Evolutionary conservation across 192 early-diverging fungal genomes (phyloP), one percentile per base, ranked within the genome.

Genomic region (Linderina pennispora): DNA sequence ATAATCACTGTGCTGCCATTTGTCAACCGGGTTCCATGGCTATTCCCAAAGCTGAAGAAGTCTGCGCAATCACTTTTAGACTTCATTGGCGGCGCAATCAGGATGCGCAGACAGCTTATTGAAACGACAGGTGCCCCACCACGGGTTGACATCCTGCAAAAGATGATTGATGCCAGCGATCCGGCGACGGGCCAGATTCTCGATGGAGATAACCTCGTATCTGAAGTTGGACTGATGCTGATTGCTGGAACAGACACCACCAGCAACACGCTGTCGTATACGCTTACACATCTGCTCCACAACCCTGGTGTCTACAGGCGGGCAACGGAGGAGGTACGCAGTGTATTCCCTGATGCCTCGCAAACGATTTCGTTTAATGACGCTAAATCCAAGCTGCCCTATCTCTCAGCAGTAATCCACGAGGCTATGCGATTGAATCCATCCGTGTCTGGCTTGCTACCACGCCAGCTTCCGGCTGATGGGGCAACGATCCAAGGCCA

Each of bases 221-320:
- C 54, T 0, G 69, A 77, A 22, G 43, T 62, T 0, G 11, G 39
- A 1, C 40, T 72, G n/a, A 37, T 68, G 16, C 47, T 77, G 21
- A 33, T 55, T 0, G 67, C 68, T 0, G 75, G 75, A 14, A 66
- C 67, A 20, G 75, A 77, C 23, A 77, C 75, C 0, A 61, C 68
- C 19, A 68, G 64, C 60, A 67, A 59, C 36, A 66, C 68, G 25
- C 26, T 72, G 19, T 28, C 45, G 1, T 77, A 53, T 55, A 53
- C 64, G 3, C 15, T 58, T 1, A 58, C 65, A 48, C 47, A 54
- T 19, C 26, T 77, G 22, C 43, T 77, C 28, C 31, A 62, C 33
- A 26, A 60, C 26, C 75, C 75, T 0, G 14, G 36, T 1, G 24
- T 62, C 8, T 34, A 57, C 26, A 3, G 35, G 0, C 53, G 45